A percentile compares a stretch with the other conserved stretches of the same genome.
phyloP scores from a whole-genome alignment of 306 rosid genomes.

The Corylus americana region DNA sequence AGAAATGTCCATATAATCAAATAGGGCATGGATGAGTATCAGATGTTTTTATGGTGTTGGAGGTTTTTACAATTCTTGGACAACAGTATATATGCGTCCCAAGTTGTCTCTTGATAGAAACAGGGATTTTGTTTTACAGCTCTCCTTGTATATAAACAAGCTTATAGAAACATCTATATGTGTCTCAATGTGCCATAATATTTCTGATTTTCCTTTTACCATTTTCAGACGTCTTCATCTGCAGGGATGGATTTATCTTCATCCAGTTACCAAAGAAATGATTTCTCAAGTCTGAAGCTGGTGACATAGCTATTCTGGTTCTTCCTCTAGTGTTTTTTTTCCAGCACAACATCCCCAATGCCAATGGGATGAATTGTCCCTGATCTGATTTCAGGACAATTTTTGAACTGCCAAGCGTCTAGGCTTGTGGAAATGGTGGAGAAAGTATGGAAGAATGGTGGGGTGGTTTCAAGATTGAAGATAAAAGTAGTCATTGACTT shows the following conservation, averaged over 20 bases:
- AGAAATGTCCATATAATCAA: conserved; percentile 20
- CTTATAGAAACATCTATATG: conserved; percentile 25
- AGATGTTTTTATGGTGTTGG: conserved; percentile 7
- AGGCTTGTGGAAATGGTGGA: neutral
- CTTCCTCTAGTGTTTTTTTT: neutral
- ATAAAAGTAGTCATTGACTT: neutral
- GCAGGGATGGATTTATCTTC: neutral
- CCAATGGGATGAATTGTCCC: neutral
- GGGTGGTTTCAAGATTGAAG: neutral
- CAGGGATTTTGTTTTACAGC: conserved; percentile 11
- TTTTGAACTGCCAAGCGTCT: neutral
- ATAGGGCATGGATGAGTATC: conserved; percentile 20
- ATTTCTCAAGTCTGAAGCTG: neutral
- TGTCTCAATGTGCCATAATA: conserved; percentile 25
- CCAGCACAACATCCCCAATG: neutral
- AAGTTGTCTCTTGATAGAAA: neutral
- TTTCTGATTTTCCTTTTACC: neutral
- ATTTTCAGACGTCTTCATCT: neutral
- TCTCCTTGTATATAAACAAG: conserved; percentile 39
- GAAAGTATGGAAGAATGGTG: neutral
- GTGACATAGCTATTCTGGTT: neutral
- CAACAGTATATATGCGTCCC: conserved; percentile 13
- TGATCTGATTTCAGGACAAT: neutral
- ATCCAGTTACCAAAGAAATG: neutral
- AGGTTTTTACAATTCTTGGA: conserved; percentile 1